Base-by-base conservation (phyloP, 805 yeast genomes). In the Candida vartiovaarae region DNA sequence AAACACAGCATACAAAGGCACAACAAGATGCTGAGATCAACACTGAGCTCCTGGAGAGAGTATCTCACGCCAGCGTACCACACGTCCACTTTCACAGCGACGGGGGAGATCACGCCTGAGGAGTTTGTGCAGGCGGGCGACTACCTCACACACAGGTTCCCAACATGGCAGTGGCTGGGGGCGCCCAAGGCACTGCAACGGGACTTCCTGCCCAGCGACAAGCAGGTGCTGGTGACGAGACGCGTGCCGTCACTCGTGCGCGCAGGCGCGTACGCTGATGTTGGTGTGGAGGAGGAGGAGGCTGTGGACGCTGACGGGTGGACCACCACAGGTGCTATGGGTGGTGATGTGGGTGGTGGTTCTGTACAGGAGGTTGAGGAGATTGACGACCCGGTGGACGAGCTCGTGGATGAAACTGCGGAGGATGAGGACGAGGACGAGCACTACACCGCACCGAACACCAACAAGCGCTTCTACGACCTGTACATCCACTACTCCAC, bases 81-180 rank as follows among this genome's bases (percentile, higher is more conserved):
- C 62, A 76, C 70, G n/a, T 89, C 97, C 26, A 87, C 93, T 15
- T 93, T 89, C 66, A 71, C 79, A 43, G 66, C 73, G 39, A 85
- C 96, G 0, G 99, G 99, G 4, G 93, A 91, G 61, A 82, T 93
- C 41, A 86, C 96, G 1, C 99, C 99, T 1, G 95, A 87, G 42
- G 99, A 93, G 62, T 93, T 93, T 65, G 91, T 89, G 8, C 71
- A 70, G 43, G 97, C 99, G 3, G 99, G 99, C 24, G 97, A 93
- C 62, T 93, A 88, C 63, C 67, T 93, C 45, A 90, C 82, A 30
- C 82, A 80, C 63, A 86, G 84, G 70, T 93, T 93, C 61, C 98
- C 99, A 3, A 93, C 98, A 1, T 93, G 99, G 99, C 79, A 80
- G 49, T 93, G 99, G 99, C 67, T 78, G 3, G 67, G 77, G 3